Evolutionary conservation across 352 stramenopile genomes (phyloP).

Genomic region (Aphanomyces astaci): DNA sequence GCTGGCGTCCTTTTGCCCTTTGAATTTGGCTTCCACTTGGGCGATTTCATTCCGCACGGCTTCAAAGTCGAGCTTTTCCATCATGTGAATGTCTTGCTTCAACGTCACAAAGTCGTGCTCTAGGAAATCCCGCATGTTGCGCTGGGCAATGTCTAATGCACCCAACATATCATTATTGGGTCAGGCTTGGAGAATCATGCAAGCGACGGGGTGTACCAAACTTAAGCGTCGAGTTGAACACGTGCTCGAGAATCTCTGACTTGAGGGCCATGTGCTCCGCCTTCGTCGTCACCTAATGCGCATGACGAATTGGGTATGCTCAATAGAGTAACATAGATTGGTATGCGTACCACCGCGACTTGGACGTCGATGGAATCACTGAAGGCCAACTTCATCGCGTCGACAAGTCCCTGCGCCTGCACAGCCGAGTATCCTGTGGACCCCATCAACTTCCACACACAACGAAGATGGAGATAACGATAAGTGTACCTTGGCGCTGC

Average conservation of each 20-base stretch:
- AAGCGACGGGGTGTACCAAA: too few species aligned
- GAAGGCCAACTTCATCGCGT: slow-evolving; percentile 16
- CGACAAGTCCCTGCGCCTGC: slow-evolving; percentile 18
- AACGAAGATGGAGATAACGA: background rate
- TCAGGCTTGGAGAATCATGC: background rate
- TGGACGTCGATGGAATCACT: slow-evolving; percentile 15
- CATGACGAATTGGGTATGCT: too few species aligned
- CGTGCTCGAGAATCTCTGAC: slow-evolving; percentile 75
- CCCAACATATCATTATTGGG: background rate
- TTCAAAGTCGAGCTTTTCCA: slow-evolving; percentile 87
- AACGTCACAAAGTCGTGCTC: slow-evolving; percentile 85
- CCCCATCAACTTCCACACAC: background rate
- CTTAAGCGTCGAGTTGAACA: slow-evolving; percentile 87
- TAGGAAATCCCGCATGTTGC: slow-evolving; percentile 78
- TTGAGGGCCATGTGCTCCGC: slow-evolving; percentile 80
- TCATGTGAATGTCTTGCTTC: slow-evolving; percentile 86
- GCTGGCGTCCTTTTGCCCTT: slow-evolving; percentile 7
- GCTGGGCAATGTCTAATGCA: slow-evolving; percentile 72
- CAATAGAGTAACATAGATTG: background rate
- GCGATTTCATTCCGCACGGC: slow-evolving; percentile 84
- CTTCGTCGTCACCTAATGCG: slow-evolving; percentile 71
- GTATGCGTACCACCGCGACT: slow-evolving; percentile 1
- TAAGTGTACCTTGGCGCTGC: slow-evolving; percentile 15
- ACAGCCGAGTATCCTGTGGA: slow-evolving; percentile 13
- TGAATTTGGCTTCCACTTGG: slow-evolving; percentile 72